phyloP scores from a whole-genome alignment of 2,329 filamentous ascomycete species.

The Leptographium radiaticola region DNA sequence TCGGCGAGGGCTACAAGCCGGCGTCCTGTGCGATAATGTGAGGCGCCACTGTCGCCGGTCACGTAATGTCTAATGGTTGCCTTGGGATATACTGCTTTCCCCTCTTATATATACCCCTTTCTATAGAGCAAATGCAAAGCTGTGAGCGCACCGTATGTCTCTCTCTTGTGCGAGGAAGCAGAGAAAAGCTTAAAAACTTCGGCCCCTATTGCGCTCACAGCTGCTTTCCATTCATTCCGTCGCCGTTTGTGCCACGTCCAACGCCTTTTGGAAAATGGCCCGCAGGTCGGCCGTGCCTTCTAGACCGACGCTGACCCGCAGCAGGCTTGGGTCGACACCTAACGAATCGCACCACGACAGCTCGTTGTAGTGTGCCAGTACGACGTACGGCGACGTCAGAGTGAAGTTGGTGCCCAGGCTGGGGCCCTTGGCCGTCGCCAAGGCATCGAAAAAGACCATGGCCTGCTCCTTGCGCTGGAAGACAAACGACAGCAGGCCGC shows the following conservation, averaged over 20 bases:
- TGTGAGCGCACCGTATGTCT: too few species aligned
- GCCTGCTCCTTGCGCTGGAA: conserved; percentile 62
- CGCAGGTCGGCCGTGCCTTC: conserved; percentile 62
- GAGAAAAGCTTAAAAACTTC: too few species aligned
- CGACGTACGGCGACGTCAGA: conserved; percentile 76
- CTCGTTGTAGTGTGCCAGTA: conserved; percentile 85
- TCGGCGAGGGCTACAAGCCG: conserved; percentile 51
- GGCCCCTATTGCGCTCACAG: neutral
- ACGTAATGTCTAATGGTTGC: neutral
- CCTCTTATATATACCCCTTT: neutral
- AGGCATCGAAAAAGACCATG: conserved; percentile 67
- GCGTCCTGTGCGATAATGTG: conserved; percentile 49
- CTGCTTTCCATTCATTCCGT: neutral
- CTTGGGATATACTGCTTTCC: neutral
- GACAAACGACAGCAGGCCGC: conserved; percentile 74
- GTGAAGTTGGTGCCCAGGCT: conserved; percentile 97
- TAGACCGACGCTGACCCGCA: conserved; percentile 80
- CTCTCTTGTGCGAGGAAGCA: too few species aligned
- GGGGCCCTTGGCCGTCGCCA: conserved; percentile 85
- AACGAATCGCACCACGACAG: conserved; percentile 78
- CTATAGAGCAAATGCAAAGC: too few species aligned
- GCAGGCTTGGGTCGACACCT: conserved; percentile 66
- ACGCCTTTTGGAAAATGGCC: conserved; percentile 51
- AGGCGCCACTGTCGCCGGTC: neutral
- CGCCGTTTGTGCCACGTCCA: conserved; percentile 40